Evolutionary conservation across 352 stramenopile genomes (phyloP).

Genomic region (Phytopythium helicoides): DNA sequence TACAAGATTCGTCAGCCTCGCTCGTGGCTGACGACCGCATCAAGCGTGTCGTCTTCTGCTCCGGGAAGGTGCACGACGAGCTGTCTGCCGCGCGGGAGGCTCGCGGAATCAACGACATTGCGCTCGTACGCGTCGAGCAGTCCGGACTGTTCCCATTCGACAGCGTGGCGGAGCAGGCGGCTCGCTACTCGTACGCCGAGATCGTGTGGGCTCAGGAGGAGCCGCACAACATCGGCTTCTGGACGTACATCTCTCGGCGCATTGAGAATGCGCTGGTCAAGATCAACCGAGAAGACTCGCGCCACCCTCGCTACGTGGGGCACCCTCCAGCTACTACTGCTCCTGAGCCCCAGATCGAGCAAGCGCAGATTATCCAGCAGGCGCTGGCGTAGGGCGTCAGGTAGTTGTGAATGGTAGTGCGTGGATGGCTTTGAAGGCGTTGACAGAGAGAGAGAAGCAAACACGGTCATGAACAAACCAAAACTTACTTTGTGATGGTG

Average conservation of each 20-base stretch:
- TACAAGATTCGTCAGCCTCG: slow-evolving; percentile 77
- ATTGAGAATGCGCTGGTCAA: slow-evolving; percentile 95
- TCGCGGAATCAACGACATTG: slow-evolving; percentile 76
- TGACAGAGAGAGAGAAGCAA: too few species aligned
- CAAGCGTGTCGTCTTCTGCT: slow-evolving; percentile 91
- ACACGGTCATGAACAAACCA: not conserved
- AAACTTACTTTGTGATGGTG: slow-evolving; percentile 28
- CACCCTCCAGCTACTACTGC: slow-evolving; percentile 90
- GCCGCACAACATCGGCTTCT: slow-evolving; percentile 97
- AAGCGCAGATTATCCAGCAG: slow-evolving; percentile 90
- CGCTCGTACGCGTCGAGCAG: slow-evolving; percentile 95
- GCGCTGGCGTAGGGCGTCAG: slow-evolving; percentile 36
- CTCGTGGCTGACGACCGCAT: slow-evolving; percentile 56
- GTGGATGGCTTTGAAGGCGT: too few species aligned
- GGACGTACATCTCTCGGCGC: slow-evolving; percentile 90
- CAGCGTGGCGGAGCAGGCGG: slow-evolving; percentile 87
- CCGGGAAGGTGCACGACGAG: slow-evolving; percentile 98
- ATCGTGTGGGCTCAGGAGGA: slow-evolving; percentile 97
- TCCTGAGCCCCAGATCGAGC: slow-evolving; percentile 92
- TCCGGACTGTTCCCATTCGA: slow-evolving; percentile 98
- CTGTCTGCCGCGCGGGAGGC: slow-evolving; percentile 89
- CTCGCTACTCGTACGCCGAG: slow-evolving; percentile 91
- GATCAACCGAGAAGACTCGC: slow-evolving; percentile 87
- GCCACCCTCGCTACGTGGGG: slow-evolving; percentile 91
- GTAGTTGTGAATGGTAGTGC: not conserved